Percentiles rank a stretch among this genome's conserved stretches.
These are phyloP conservation scores for Glycyrrhiza uralensis DNA, from an alignment of 306 rosid species.

Conservation along the genomic window DNA sequence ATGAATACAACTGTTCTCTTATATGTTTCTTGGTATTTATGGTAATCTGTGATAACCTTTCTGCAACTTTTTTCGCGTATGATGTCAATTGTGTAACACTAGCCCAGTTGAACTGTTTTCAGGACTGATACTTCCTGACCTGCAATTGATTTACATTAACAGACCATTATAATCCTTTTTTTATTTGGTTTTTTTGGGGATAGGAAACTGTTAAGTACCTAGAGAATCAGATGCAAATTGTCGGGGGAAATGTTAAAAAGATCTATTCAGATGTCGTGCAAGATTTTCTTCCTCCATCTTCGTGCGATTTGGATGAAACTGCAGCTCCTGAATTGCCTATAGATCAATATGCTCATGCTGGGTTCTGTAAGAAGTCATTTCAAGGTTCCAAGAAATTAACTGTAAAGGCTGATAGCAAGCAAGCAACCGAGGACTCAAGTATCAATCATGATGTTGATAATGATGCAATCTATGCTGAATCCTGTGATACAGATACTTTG, in stretches of 20 bases:
- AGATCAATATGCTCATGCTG: conserved; percentile 32
- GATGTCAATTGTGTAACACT: neutral
- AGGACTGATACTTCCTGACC: neutral
- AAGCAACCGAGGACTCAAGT: conserved; percentile 30
- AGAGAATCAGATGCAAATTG: conserved; percentile 77
- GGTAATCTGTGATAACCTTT: neutral
- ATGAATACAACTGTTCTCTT: neutral
- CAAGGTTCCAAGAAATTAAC: conserved; percentile 29
- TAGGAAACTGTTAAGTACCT: conserved; percentile 75
- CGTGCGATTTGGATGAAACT: conserved; percentile 35
- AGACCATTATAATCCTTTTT: neutral
- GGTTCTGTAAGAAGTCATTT: conserved; percentile 29
- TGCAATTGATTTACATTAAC: neutral
- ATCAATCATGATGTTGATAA: conserved; percentile 18
- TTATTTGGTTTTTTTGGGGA: conserved; percentile 16
- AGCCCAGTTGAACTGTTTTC: conserved; percentile 4
- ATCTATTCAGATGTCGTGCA: conserved; percentile 67
- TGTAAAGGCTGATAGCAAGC: conserved; percentile 19
- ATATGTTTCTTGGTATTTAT: neutral
- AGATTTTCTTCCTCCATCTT: conserved; percentile 58
- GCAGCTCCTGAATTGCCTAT: conserved; percentile 28
- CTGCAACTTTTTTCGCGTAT: neutral
- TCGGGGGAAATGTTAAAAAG: conserved; percentile 68
- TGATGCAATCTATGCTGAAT: conserved; percentile 18
- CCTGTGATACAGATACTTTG: conserved; percentile 15